Evolutionary conservation across 371 early-diverging fungal genomes (phyloP).

Genomic region (Mucor plumbeus): DNA sequence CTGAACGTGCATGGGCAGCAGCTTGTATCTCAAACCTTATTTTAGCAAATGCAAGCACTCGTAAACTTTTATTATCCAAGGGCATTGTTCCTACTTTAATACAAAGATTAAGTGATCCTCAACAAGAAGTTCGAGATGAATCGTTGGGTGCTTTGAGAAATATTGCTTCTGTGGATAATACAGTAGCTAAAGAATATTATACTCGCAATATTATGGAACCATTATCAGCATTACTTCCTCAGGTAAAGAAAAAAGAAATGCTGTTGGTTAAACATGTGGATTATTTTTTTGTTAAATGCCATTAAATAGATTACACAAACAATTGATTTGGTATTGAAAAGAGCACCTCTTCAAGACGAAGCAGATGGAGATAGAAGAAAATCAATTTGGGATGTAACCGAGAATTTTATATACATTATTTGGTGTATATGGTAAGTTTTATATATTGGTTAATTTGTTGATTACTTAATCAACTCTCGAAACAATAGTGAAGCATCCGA

Average conservation of each 20-base stretch:
- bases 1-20: slow-evolving; percentile 90
- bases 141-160: slow-evolving; percentile 80
- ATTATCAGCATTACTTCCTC: slow-evolving; percentile 50
- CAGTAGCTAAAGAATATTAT: slow-evolving; percentile 71
- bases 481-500: slow-evolving; percentile 70
- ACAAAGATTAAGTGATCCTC: slow-evolving; percentile 69
- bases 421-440: slow-evolving; percentile 61
- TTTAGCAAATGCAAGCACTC: slow-evolving; percentile 62
- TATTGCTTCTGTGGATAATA: slow-evolving; percentile 63
- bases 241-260: slow-evolving; percentile 26
- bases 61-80: slow-evolving; percentile 74
- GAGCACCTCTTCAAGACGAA: slow-evolving; percentile 51
- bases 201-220: slow-evolving; percentile 68
- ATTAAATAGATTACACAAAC: slow-evolving; percentile 38
- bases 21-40: slow-evolving; percentile 83
- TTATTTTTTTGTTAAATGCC: neutral
- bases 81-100: slow-evolving; percentile 70
- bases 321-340: slow-evolving; percentile 55
- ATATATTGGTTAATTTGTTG: neutral
- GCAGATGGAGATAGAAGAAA: slow-evolving; percentile 61
- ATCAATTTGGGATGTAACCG: slow-evolving; percentile 74
- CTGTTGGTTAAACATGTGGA: no score
- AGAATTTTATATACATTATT: slow-evolving; percentile 73
- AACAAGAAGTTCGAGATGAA: slow-evolving; percentile 79
- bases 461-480: neutral